Evolutionary conservation across 441 rosid genomes (phyloP), one percentile per base, ranked within the genome.

Genomic region (Pelargonium fulgidum): DNA sequence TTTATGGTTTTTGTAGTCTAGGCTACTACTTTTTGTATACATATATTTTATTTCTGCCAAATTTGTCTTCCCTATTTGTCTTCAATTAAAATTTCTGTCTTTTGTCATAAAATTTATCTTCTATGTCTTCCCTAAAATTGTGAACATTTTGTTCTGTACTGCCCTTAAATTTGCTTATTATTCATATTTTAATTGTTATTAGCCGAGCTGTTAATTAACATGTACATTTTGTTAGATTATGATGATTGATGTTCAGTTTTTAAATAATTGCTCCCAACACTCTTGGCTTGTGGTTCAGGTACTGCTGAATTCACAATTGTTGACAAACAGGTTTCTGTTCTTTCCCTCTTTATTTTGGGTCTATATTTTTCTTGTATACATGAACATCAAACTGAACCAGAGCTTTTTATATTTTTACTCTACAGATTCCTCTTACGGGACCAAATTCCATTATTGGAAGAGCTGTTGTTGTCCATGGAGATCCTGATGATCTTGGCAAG

Each of bases 401-500:
- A 9, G 19, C 39, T 13, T 65, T 12, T 6, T 13, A 26, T 64
- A 20, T 63, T 22, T 13, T 2, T 61, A 45, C 1, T 68, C 65
- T 66, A 62, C 78, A 93, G 86, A 91, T 93, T 77, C 96, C 98
- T 81, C 97, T 93, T 39, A 17, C 76, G 58, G 96, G 97, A 68
- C 86, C 88, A 66, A 64, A 83, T 73, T 86, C 97, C 16, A 89
- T 93, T 70, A 52, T 93, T 41, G 98, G 98, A 79, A 87, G 98
- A 80, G 97, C 98, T 52, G 87, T 93, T 70, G 97, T 93, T 77
- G 93, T 89, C 72, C 98, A 93, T 73, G 80, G 83, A 1, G 98
- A 93, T 81, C 91, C 96, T 66, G 98, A 93, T 84, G 98, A 92
- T 79, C 98, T 92, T 61, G 98, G 98, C 79, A 92, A 78, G 86